Base-by-base conservation (phyloP, 805 yeast species). In the Barnettozyma sucrosica region DNA sequence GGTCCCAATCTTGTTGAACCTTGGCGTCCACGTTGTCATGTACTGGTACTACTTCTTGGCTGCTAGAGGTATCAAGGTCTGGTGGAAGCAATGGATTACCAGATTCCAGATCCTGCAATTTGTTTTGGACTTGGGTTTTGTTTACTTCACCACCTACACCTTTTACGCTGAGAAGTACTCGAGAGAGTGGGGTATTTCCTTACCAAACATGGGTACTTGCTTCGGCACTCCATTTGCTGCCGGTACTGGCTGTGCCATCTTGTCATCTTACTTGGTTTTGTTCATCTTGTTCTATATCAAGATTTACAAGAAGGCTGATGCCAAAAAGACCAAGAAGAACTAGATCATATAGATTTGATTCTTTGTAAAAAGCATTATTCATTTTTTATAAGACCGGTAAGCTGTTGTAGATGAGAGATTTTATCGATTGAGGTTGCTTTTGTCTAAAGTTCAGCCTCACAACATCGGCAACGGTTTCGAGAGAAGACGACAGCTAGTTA, bases 1-100 rank as follows among this genome's bases (percentile, higher is more conserved):
- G 97, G 97, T 92, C 32, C 95, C 93, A 49, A 92, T 92, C 62
- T 68, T 84, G 28, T 76, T 92, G 61, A 92, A 92, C 76, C 76
- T 92, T 68, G 85, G 81, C 45, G 98, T 92, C 44, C 98, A 92
- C 64, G 96, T 90, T 44, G 81, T 92, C 48, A 93, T 92, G 99
- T 92, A 92, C 79, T 92, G 89, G 85, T 92, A 92, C 79, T 92
- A 93, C 74, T 89, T 90, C 75, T 75, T 92, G 60, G 77, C 93
- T 45, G 87, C 97, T 19, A 79, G 95, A 65, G 96, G 96, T 49
- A 87, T 90, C 64, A 83, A 88, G 62, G 97, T 92, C 46, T 90
- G 97, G 97, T 92, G 99, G 99, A 92, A 93, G 73, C 95, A 90
- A 74, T 92, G 97, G 97, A 97, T 92, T 56, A 92, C 99, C 48